Conservation (phyloP, 345 rosid genomes). For the Barbarea vulgaris region DNA sequence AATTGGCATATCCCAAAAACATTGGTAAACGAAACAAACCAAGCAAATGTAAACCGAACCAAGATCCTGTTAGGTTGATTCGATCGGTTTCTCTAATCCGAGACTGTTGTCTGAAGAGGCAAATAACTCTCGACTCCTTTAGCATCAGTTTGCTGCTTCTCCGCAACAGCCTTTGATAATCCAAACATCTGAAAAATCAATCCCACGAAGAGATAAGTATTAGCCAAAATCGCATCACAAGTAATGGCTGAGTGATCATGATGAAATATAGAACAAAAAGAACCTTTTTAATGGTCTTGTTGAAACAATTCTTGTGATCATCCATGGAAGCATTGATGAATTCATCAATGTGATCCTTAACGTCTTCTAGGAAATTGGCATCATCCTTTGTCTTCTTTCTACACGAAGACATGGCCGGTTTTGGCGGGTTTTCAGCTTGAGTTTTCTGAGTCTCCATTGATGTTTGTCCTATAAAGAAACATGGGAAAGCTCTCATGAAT, state of each 20-base stretch:
- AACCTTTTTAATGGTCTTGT: conserved; percentile 81
- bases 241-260: neutral
- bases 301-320: conserved; percentile 82
- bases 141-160: conserved; percentile 53
- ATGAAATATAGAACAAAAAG: neutral
- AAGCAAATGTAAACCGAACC: neutral
- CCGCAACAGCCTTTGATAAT: conserved; percentile 73
- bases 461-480: neutral
- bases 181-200: conserved; percentile 73
- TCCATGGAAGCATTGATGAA: conserved; percentile 84
- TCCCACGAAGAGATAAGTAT: too few species aligned
- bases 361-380: conserved; percentile 72
- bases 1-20: conserved; percentile 1
- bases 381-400: conserved; percentile 70
- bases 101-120: conserved; percentile 59
- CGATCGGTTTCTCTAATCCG: conserved; percentile 42
- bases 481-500: neutral
- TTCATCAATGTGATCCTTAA: conserved; percentile 88
- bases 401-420: conserved; percentile 56
- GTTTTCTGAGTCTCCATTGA: conserved; percentile 49
- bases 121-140: conserved; percentile 67
- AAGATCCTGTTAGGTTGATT: neutral
- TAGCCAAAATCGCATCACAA: neutral
- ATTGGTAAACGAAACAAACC: conserved; percentile 12
- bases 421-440: conserved; percentile 40